These are phyloP conservation scores for Boletus coffeatus DNA, from an alignment of 1,284 basidiomycete genomes.

Conservation along the genomic window DNA sequence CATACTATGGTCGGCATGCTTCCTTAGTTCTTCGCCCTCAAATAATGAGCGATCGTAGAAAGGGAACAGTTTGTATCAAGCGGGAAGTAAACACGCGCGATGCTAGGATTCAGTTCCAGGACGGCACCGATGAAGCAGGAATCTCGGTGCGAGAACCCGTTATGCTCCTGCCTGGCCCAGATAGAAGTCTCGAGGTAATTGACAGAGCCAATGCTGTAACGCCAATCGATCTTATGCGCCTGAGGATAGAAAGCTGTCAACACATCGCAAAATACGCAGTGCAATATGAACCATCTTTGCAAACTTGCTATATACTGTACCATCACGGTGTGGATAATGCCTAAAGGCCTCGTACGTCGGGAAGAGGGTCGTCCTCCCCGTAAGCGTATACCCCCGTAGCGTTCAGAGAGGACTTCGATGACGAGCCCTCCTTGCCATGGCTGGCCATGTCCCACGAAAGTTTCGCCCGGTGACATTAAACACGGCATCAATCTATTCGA, in stretches of 20 bases:
- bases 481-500: conserved; percentile 82
- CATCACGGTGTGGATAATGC: conserved; percentile 76
- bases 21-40: conserved; percentile 84
- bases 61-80: conserved; percentile 88
- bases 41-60: conserved; percentile 75
- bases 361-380: conserved; percentile 80
- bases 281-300: conserved; percentile 56
- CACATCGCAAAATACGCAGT: neutral
- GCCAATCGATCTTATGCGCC: conserved; percentile 72
- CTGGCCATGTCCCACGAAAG: conserved; percentile 72
- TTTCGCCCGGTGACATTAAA: conserved; percentile 63
- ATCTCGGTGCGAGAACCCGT: conserved; percentile 82
- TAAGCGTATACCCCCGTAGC: conserved; percentile 82
- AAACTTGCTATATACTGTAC: conserved; percentile 80
- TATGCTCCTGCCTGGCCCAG: conserved; percentile 79
- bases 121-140: conserved; percentile 83
- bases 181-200: conserved; percentile 87
- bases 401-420: conserved; percentile 85
- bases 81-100: conserved; percentile 82
- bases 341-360: conserved; percentile 83
- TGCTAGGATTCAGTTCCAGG: conserved; percentile 66
- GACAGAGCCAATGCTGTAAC: conserved; percentile 65
- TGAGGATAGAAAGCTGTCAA: conserved; percentile 12
- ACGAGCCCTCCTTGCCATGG: conserved; percentile 70
- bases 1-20: conserved; percentile 70